These are phyloP conservation scores for Nymphaea colorata DNA, from an alignment of 164 flowering plant genomes.

Conservation along the genomic window DNA sequence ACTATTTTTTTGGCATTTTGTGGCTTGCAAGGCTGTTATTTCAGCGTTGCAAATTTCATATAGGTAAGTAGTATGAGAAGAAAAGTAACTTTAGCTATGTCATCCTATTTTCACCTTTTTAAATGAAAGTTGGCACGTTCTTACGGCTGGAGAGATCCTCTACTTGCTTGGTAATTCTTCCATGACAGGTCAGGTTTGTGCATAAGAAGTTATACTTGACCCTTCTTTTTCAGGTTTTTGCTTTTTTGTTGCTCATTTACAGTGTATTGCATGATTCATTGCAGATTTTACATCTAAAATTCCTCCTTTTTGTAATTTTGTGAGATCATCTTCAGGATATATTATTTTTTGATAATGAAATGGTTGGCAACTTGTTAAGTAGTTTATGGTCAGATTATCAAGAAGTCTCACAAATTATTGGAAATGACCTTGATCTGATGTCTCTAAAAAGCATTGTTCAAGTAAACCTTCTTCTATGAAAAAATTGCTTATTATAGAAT, in stretches of 20 bases:
- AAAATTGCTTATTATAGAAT: neutral
- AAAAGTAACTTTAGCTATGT: too few relatives aligned
- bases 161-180: too few relatives aligned
- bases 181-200: conserved; percentile 68
- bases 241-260: neutral
- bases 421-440: conserved; percentile 84
- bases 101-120: too few relatives aligned
- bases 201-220: conserved; percentile 69
- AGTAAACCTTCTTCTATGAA: conserved; percentile 29
- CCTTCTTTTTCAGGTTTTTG: conserved; percentile 67
- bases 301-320: neutral
- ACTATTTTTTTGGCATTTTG: conserved; percentile 20
- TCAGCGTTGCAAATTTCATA: conserved; percentile 88
- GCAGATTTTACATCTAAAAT: neutral
- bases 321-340: conserved; percentile 52
- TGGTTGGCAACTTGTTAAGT: conserved; percentile 92
- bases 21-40: conserved; percentile 78
- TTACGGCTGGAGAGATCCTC: too few relatives aligned
- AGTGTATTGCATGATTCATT: neutral
- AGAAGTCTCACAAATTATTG: conserved; percentile 90
- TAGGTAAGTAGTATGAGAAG: conserved; percentile 38
- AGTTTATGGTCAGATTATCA: conserved; percentile 95
- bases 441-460: conserved; percentile 69
- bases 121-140: too few relatives aligned
- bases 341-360: conserved; percentile 73